Evolutionary conservation across 2,329 filamentous ascomycete genomes (phyloP), one percentile per base, ranked within the genome.

Genomic region (Colletotrichum cuscutae): DNA sequence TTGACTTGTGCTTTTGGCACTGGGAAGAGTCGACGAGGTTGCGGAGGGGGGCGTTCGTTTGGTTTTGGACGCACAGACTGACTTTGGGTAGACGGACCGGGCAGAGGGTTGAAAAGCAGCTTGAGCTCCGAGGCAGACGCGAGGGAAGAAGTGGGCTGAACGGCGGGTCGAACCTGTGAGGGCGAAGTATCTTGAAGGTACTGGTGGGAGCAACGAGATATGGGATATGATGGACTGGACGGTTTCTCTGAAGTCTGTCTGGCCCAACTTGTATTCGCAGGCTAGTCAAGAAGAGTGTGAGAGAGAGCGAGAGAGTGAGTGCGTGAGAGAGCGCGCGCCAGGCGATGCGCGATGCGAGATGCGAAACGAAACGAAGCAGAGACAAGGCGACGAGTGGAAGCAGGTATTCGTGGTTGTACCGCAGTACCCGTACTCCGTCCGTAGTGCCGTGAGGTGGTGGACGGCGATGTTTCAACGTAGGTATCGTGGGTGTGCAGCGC

Each of bases 31-130:
- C 37, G 42, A n/a, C 5, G 42, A 49, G 42, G 15, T n/a, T n/a
- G 22, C 9, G 26, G 37, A 32, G 35, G 26, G 37, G 28, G 26
- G 37, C 24, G 58, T 59, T 68, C 52, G 60, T 69, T 64, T 63
- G 60, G 66, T 63, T 54, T 54, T 53, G 59, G 64, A 35, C 68
- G 72, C 72, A 74, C 74, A 74, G 74, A 74, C 73, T 30, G 46
- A 22, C 28, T 53, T 63, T 52, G 60, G 42, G 60, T 15, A n/a
- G 60, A n/a, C 61, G 42, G 37, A 54, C 37, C 54, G 57, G 65
- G 53, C 59, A 61, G 61, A 58, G 49, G 62, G 37, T 59, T 66
- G 65, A 53, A 66, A 74, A 70, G 61, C 52, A 74, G 66, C 35
- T 71, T 54, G 30, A 70, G 54, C 42, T 62, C 70, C 71, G 64